phyloP scores from a whole-genome alignment of 495 filamentous ascomycete genomes.

The Lepidopterella palustris region DNA sequence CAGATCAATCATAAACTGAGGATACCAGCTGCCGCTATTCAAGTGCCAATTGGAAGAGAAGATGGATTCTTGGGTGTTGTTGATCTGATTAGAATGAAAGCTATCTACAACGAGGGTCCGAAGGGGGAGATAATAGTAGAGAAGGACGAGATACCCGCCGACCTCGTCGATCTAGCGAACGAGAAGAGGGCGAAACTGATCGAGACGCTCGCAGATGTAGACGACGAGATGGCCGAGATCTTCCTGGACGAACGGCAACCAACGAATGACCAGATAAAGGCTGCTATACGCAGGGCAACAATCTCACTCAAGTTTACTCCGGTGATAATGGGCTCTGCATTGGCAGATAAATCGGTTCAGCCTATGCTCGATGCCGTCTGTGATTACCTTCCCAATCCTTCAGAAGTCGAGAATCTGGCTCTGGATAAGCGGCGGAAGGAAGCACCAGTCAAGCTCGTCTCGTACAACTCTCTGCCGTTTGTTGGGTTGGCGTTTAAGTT shows the following conservation, averaged over 20 bases:
- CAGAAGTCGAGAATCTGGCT: conserved; percentile 83
- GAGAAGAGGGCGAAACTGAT: conserved; percentile 81
- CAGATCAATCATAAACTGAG: conserved; percentile 95
- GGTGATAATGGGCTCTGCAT: conserved; percentile 90
- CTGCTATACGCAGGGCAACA: conserved; percentile 83
- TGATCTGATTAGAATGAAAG: conserved; percentile 85
- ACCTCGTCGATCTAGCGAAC: conserved; percentile 63
- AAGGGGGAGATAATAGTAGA: conserved; percentile 67
- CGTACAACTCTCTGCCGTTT: conserved; percentile 88
- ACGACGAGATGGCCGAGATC: conserved; percentile 95
- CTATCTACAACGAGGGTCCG: conserved; percentile 81
- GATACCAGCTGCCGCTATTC: conserved; percentile 85
- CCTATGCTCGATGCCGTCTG: conserved; percentile 96
- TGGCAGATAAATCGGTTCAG: conserved; percentile 93
- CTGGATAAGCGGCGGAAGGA: conserved; percentile 77
- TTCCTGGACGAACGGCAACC: conserved; percentile 84
- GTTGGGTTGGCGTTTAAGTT: conserved; percentile 98
- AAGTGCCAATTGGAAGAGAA: conserved; percentile 91
- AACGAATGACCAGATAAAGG: conserved; percentile 71
- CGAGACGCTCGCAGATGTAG: conserved; percentile 93
- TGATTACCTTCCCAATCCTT: conserved; percentile 91
- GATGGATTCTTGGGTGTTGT: conserved; percentile 92
- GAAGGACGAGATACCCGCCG: conserved; percentile 72
- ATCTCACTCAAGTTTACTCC: conserved; percentile 87
- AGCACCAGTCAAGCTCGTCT: conserved; percentile 72